These are phyloP conservation scores for Senecio squalidus DNA, from an alignment of 140 eudicot species.

Conservation along the genomic window DNA sequence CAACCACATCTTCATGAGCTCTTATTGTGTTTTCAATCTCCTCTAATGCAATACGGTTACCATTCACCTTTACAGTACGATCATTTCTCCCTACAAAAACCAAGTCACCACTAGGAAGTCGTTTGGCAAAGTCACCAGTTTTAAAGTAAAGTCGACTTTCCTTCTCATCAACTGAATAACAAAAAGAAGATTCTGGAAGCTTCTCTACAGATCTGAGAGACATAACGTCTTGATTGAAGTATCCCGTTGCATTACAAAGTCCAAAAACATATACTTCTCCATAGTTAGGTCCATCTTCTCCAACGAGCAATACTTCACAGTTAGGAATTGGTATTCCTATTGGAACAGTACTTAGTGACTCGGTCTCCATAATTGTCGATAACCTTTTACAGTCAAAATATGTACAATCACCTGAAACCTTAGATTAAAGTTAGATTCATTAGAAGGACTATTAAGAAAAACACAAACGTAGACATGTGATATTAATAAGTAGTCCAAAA, in stretches of 20 bases:
- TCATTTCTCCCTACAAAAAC: constrained; percentile 80
- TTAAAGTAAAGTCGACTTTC: constrained; percentile 36
- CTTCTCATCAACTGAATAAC: constrained; percentile 17
- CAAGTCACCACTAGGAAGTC: constrained; percentile 67
- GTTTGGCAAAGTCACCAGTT: constrained; percentile 85
- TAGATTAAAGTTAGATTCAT: constrained; percentile 20
- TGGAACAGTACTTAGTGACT: constrained; percentile 63
- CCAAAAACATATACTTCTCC: constrained; percentile 85
- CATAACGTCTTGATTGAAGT: constrained; percentile 35
- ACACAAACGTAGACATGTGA: neutral
- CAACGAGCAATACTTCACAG: constrained; percentile 53
- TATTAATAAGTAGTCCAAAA: constrained; percentile 23
- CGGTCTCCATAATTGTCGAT: constrained; percentile 42
- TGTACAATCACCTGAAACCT: constrained; percentile 99
- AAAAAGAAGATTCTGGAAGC: constrained; percentile 30
- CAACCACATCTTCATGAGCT: constrained; percentile 54
- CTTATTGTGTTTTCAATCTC: constrained; percentile 66
- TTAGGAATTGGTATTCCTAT: constrained; percentile 73
- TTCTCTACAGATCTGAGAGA: constrained; percentile 32
- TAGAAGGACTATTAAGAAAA: constrained; percentile 8
- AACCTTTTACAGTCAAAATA: constrained; percentile 82
- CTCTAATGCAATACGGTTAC: constrained; percentile 81
- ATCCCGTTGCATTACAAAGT: constrained; percentile 63
- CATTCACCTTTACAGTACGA: constrained; percentile 71
- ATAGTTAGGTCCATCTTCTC: constrained; percentile 35